Percentiles rank a stretch among this genome's conserved stretches.
Conservation (phyloP, 345 rosid genomes). For the Eucalyptus shirleyi region DNA sequence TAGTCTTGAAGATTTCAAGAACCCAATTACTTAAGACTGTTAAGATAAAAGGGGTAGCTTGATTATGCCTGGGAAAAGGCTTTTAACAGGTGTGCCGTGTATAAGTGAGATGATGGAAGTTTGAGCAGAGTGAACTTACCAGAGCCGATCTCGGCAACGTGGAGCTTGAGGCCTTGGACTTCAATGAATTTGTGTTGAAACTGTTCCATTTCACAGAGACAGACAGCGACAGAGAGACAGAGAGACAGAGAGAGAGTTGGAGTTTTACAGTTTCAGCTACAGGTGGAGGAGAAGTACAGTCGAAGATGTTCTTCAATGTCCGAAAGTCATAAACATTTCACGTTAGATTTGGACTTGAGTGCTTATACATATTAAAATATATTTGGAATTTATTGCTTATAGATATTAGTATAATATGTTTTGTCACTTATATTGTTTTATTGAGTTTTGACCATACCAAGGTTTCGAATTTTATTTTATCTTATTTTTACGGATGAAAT, state of each 20-base stretch:
- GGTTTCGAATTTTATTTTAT: not conserved
- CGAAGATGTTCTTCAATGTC: not conserved
- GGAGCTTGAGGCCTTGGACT: conserved; percentile 17
- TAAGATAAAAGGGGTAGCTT: not conserved
- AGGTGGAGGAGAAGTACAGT: not conserved
- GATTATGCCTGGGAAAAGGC: not conserved
- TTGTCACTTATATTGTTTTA: not conserved
- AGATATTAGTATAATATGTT: too few species aligned
- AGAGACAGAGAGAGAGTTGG: not conserved
- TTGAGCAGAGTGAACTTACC: not conserved
- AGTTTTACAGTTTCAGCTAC: not conserved
- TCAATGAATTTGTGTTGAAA: conserved; percentile 22
- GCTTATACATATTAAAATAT: not conserved
- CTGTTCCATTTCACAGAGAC: conserved; percentile 13
- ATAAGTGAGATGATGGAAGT: not conserved
- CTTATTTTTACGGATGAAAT: not conserved
- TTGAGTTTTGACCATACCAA: not conserved
- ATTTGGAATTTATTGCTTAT: too few species aligned
- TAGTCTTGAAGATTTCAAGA: not conserved
- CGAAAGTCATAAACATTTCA: not conserved
- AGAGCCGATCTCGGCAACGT: conserved; percentile 30
- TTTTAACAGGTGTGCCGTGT: not conserved
- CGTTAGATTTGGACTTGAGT: not conserved
- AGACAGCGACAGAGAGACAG: not conserved
- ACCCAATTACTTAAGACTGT: not conserved